Evolutionary conservation across 345 rosid genomes (phyloP).

Genomic region (Citrus australasica): DNA sequence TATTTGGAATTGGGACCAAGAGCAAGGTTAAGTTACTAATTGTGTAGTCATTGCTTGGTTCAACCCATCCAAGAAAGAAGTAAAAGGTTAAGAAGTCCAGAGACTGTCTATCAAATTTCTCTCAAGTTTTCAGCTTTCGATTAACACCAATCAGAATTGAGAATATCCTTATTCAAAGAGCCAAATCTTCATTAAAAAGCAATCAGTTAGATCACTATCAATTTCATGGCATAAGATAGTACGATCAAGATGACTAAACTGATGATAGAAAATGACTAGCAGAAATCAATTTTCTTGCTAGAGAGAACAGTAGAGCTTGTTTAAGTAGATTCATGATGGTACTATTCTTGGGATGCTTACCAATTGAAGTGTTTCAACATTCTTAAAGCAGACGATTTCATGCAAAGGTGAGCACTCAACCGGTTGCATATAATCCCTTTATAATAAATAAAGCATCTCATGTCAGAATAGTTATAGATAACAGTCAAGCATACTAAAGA

Average conservation of each 20-base stretch:
- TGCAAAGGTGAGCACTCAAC: slow-evolving; percentile 64
- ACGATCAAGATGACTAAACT: background rate
- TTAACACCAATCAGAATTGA: background rate
- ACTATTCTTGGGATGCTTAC: slow-evolving; percentile 42
- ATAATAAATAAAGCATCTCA: slow-evolving; percentile 17
- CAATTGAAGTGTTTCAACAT: slow-evolving; percentile 62
- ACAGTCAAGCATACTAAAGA: background rate
- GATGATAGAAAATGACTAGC: background rate
- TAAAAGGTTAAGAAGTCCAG: background rate
- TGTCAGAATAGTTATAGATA: background rate
- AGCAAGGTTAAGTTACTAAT: background rate
- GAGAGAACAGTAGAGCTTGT: background rate
- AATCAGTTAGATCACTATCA: background rate
- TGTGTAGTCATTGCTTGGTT: background rate
- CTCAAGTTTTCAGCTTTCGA: background rate
- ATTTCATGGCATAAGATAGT: background rate
- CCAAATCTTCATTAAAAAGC: background rate
- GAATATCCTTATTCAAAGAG: background rate
- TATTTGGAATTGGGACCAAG: background rate
- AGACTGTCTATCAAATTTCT: background rate
- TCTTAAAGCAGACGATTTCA: slow-evolving; percentile 77
- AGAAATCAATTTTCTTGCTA: background rate
- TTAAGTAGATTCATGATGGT: background rate
- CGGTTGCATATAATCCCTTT: slow-evolving; percentile 77
- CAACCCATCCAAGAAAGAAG: background rate